Evolutionary conservation across 305 asterid genomes (phyloP).

Genomic region (Fraxinus greggii): DNA sequence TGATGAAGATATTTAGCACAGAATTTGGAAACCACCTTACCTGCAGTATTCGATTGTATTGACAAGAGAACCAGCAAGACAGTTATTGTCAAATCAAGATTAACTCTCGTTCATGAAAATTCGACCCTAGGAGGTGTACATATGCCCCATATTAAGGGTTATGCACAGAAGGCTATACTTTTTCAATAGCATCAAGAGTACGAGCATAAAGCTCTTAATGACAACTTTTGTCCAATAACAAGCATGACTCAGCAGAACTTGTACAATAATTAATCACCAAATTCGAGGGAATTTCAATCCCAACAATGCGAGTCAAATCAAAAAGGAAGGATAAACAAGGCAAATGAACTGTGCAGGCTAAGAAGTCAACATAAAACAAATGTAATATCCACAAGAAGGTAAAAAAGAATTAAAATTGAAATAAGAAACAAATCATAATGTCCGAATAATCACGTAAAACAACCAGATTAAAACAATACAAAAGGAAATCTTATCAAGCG

Average conservation of each 20-base stretch:
- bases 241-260: neutral
- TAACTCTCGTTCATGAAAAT: neutral
- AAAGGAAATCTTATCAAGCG: neutral
- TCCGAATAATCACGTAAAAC: neutral
- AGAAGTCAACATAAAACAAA: neutral
- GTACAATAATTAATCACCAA: neutral
- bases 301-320: neutral
- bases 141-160: neutral
- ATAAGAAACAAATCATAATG: neutral
- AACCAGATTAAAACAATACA: neutral
- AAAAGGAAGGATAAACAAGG: neutral
- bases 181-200: neutral
- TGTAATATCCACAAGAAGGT: neutral
- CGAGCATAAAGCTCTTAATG: neutral
- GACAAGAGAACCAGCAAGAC: neutral
- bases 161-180: neutral
- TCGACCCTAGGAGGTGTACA: neutral
- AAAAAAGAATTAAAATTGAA: neutral
- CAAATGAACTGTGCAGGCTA: neutral
- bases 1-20: conserved; percentile 94
- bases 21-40: conserved; percentile 93
- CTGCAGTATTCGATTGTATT: conserved; percentile 40
- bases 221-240: neutral
- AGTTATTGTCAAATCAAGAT: conserved; percentile 1
- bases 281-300: neutral